These are phyloP conservation scores for Ceratocystis lukuohia DNA, from an alignment of 2,329 filamentous ascomycete genomes.

Conservation along the genomic window DNA sequence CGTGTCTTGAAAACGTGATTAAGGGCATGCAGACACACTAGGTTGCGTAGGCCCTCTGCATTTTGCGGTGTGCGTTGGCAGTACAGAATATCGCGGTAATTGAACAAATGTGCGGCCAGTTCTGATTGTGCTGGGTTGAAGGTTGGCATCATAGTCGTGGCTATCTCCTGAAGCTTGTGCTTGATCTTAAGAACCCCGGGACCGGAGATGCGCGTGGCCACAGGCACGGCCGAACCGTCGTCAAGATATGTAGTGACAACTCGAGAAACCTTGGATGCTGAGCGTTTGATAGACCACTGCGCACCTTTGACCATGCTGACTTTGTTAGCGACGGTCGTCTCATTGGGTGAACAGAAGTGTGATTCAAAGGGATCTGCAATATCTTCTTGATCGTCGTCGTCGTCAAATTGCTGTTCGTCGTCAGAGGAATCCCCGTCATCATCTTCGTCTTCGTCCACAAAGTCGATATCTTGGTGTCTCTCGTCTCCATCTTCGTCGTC, in stretches of 20 bases:
- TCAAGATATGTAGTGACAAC: conserved; percentile 36
- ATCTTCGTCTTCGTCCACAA: conserved; percentile 27
- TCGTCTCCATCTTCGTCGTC: conserved; percentile 20
- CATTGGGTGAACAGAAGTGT: conserved; percentile 61
- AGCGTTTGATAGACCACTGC: conserved; percentile 39
- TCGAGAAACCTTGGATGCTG: conserved; percentile 34
- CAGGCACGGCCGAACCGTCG: conserved; percentile 21
- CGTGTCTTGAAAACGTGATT: conserved; percentile 94
- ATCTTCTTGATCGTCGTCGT: conserved; percentile 40
- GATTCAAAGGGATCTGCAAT: conserved; percentile 60
- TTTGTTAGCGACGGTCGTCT: conserved; percentile 42
- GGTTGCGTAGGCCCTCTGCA: conserved; percentile 51
- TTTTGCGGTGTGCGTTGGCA: conserved; percentile 59
- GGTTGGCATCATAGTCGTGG: conserved; percentile 38
- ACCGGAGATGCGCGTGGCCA: conserved; percentile 25
- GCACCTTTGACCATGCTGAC: conserved; percentile 37
- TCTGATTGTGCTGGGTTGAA: conserved; percentile 51
- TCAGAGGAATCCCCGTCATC: conserved; percentile 32
- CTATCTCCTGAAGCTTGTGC: conserved; percentile 47
- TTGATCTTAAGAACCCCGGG: conserved; percentile 50
- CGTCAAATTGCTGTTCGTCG: conserved; percentile 25
- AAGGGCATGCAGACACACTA: conserved; percentile 69
- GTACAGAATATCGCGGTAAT: conserved; percentile 69
- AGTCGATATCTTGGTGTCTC: conserved; percentile 30
- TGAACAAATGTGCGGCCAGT: conserved; percentile 60